Base-by-base conservation (phyloP, 352 stramenopile genomes). In the Phytophthora sp. region DNA sequence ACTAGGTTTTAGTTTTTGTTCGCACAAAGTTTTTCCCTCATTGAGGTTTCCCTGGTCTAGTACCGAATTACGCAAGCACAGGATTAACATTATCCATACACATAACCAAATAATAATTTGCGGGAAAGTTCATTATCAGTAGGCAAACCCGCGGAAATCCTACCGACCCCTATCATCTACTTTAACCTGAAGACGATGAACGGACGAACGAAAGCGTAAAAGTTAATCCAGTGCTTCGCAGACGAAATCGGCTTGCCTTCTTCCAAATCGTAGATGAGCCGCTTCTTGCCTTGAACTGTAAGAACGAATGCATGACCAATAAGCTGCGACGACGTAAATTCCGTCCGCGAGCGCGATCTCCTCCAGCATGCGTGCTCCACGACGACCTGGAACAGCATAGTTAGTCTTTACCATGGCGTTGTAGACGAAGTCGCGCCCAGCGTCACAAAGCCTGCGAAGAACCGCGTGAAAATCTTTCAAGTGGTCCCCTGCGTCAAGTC, bases 11-110 rank as follows among this genome's bases (percentile, higher is more conserved):
- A 44, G 24, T 11, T 44, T 52, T 52, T 39, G 26, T 52, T 52
- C 44, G n/a, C 44, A 24, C 27, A 20, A 52, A 39, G 44, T n/a
- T 52, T 52, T 52, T 52, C 27, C 32, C 26, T 56, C 32, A 17
- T 30, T 23, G 32, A 54, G 9, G 11, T 43, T 46, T 56, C 24
- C 32, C 49, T 45, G 24, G 24, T 38, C 11, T 23, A 21, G 12
- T 55, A 55, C 48, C 48, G 21, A 55, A 55, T 55, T 21, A 18
- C 26, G 15, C 17, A 28, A 28, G 27, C 27, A 51, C 12, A 35
- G 11, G 17, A 32, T 11, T 51, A 35, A 13, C 26, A 24, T 38
- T 17, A 51, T 17, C 3, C 7, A 51, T 30, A 24, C 43, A 51
- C 12, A 10, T 6, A 24, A 34, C 28, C 35, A n/a, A 38, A 17